Base-by-base conservation (phyloP, 805 yeast genomes). In the Starmerella cellae region DNA sequence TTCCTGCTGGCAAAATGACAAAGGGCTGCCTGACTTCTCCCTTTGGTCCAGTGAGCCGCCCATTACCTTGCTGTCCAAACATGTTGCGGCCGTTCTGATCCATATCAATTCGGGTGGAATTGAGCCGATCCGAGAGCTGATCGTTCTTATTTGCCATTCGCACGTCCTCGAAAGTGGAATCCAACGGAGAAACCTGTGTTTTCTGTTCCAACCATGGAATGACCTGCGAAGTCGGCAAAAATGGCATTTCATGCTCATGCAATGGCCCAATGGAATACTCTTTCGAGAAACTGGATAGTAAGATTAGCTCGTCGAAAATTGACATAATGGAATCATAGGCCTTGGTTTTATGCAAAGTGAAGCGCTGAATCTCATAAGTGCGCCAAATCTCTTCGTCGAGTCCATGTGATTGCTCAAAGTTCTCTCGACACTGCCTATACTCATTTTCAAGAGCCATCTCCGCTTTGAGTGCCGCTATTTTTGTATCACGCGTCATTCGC, bases 1-100 rank as follows among this genome's bases (percentile, higher is more conserved):
- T 8, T n/a, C 37, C 36, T 6, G 26, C 27, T 2, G 48, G 45
- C 3, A 58, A 43, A 16, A 88, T 69, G 0, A 88, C 81, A 60
- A 88, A 91, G 10, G 96, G 96, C 52, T 80, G 72, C 26, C 82
- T 60, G 5, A 88, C 79, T 58, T 79, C 80, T 2, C 97, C 97
- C 31, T 72, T 72, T 43, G 74, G 39, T 23, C 47, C 48, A 5
- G 47, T n/a, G 4, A 50, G 31, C 17, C 38, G 8, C 41, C 24
- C 4, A 18, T 18, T 2, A 43, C 46, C 35, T 11, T 16, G 35
- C 14, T 8, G 11, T 8, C 6, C 21, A 6, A 5, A 8, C 16
- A 8, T 8, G 32, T 11, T 9, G 17, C 16, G 32, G 17, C 17
- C 6, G 17, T 14, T 6, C 17, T 6, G 9, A 8, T 11, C 32